A percentile compares a stretch with the other conserved stretches of the same genome.
Evolutionary conservation across 2,329 filamentous ascomycete genomes (phyloP).

Genomic region (Verticillium nubilum): DNA sequence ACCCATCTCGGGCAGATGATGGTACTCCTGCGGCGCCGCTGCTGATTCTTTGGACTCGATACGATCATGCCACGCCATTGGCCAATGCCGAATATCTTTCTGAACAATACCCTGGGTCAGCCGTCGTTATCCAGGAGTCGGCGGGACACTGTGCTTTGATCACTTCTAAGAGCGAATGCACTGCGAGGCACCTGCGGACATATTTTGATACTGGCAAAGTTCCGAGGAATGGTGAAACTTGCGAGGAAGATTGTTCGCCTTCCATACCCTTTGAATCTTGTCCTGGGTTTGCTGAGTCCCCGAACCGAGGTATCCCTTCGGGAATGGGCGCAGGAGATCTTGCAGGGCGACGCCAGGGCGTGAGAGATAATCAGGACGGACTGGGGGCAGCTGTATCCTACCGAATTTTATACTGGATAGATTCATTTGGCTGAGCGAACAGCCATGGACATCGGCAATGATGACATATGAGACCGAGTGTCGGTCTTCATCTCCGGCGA

Average conservation of each 20-base stretch:
- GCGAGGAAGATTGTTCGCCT: conserved; percentile 14
- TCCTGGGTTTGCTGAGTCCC: not conserved
- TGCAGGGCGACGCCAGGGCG: too few species aligned
- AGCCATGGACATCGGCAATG: too few species aligned
- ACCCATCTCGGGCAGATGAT: conserved; percentile 17
- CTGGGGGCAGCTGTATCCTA: too few species aligned
- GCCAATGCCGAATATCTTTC: conserved; percentile 26
- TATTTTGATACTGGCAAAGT: conserved; percentile 24
- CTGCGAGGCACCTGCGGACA: not conserved
- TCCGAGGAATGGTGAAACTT: conserved; percentile 16
- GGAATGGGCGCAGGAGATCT: too few species aligned
- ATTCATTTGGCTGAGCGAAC: too few species aligned
- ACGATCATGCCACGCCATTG: conserved; percentile 42
- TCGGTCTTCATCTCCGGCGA: too few species aligned
- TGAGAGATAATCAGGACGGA: too few species aligned
- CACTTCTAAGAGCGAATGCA: conserved; percentile 13
- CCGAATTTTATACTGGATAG: too few species aligned
- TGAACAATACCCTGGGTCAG: conserved; percentile 18
- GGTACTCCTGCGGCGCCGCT: conserved; percentile 34
- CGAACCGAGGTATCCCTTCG: not conserved
- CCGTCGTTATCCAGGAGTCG: conserved; percentile 22
- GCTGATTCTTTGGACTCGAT: conserved; percentile 34
- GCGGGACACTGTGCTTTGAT: conserved; percentile 20
- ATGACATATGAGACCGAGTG: too few species aligned
- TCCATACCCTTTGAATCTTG: not conserved